A percentile compares a stretch with the other conserved stretches of the same genome.
phyloP scores from a whole-genome alignment of 1,139 yeast species.

The Blastobotrys arbuscula region DNA sequence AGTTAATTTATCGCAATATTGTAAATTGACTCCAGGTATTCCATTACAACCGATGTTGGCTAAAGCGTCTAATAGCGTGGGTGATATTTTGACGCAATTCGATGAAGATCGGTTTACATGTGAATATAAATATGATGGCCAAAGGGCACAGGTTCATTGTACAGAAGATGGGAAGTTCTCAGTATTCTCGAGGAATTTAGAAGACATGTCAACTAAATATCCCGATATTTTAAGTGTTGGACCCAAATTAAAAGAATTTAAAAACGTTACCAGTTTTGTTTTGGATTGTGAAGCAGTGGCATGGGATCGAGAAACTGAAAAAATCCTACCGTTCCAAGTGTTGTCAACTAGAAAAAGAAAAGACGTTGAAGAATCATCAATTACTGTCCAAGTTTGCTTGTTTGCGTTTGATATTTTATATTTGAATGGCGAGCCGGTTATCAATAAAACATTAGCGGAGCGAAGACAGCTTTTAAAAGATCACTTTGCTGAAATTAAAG shows the following conservation, averaged over 20 bases:
- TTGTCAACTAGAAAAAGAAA: slow-evolving; percentile 90
- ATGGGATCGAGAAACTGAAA: slow-evolving; percentile 72
- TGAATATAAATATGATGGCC: slow-evolving; percentile 97
- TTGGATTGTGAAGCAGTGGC: slow-evolving; percentile 99
- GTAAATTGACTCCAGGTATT: slow-evolving; percentile 81
- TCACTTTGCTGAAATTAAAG: slow-evolving; percentile 57
- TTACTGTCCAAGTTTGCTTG: slow-evolving; percentile 83
- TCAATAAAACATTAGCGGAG: slow-evolving; percentile 62
- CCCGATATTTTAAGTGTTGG: slow-evolving; percentile 80
- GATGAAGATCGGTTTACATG: slow-evolving; percentile 84
- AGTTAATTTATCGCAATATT: slow-evolving; percentile 54
- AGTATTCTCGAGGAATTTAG: slow-evolving; percentile 90
- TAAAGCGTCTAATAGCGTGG: slow-evolving; percentile 88
- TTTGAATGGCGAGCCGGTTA: slow-evolving; percentile 63
- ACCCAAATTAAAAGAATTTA: slow-evolving; percentile 47
- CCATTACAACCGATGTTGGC: slow-evolving; percentile 98
- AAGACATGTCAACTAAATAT: slow-evolving; percentile 92
- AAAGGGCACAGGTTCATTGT: slow-evolving; percentile 90
- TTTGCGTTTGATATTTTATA: slow-evolving; percentile 86
- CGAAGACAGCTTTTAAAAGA: slow-evolving; percentile 58
- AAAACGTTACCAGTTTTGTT: slow-evolving; percentile 46
- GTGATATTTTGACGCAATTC: slow-evolving; percentile 84
- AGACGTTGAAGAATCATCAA: slow-evolving; percentile 80
- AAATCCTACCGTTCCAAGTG: slow-evolving; percentile 88
- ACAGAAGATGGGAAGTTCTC: slow-evolving; percentile 59